These are phyloP conservation scores for Claviceps pazoutovae DNA, from an alignment of 2,329 filamentous ascomycete genomes.

Conservation along the genomic window DNA sequence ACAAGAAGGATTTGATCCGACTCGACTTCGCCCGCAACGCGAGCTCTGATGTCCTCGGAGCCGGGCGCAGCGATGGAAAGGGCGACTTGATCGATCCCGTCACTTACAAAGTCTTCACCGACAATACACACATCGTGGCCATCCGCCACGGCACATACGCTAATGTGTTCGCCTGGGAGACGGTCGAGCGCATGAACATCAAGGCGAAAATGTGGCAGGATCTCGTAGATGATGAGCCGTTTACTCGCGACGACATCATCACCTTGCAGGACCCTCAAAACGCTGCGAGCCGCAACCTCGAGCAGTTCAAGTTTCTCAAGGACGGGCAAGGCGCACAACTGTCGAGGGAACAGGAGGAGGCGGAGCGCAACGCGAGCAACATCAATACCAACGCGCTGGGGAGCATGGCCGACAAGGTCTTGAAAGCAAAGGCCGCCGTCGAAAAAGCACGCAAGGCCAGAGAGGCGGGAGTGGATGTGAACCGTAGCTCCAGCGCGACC, in stretches of 20 bases:
- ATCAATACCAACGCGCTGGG: conserved; percentile 75
- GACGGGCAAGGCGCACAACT: conserved; percentile 60
- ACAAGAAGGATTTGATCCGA: conserved; percentile 72
- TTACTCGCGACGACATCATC: conserved; percentile 82
- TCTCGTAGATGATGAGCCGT: conserved; percentile 74
- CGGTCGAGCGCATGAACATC: conserved; percentile 86
- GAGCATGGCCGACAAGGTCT: conserved; percentile 64
- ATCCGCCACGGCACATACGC: conserved; percentile 67
- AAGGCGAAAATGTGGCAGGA: conserved; percentile 95
- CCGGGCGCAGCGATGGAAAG: conserved; percentile 35
- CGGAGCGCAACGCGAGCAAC: conserved; percentile 48
- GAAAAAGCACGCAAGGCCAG: conserved; percentile 72
- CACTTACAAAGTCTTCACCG: conserved; percentile 92
- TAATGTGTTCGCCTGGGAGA: conserved; percentile 95
- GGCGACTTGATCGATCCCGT: conserved; percentile 91
- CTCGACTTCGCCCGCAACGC: conserved; percentile 88
- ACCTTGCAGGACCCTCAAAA: conserved; percentile 94
- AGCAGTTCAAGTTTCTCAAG: conserved; percentile 76
- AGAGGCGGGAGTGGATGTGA: conserved; percentile 43
- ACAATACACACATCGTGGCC: conserved; percentile 94
- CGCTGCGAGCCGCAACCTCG: conserved; percentile 65
- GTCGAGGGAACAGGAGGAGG: conserved; percentile 55
- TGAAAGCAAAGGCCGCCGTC: conserved; percentile 87
- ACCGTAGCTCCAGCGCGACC: conserved; percentile 34
- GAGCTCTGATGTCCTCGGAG: conserved; percentile 40